phyloP scores from a whole-genome alignment of 805 yeast species.

The Kluyveromyces aestuarii region DNA sequence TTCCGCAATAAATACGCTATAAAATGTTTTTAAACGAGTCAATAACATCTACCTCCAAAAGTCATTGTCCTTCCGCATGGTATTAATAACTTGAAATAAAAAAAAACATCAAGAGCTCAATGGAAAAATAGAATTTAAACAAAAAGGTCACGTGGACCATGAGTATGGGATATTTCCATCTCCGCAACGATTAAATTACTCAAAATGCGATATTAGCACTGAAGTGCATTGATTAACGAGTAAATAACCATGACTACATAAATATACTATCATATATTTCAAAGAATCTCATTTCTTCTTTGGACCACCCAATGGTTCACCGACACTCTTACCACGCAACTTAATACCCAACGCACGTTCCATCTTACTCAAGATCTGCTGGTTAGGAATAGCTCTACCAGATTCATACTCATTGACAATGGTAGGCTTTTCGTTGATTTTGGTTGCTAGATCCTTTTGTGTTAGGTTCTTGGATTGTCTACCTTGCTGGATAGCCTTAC shows the following conservation, averaged over 20 bases:
- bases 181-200: too few relatives aligned
- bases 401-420: slow-evolving; percentile 95
- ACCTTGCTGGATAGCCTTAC: slow-evolving; percentile 76
- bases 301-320: slow-evolving; percentile 61
- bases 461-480: slow-evolving; percentile 83
- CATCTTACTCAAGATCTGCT: slow-evolving; percentile 83
- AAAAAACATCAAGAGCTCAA: too few relatives aligned
- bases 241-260: background rate
- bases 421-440: slow-evolving; percentile 91
- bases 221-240: too few relatives aligned
- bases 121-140: too few relatives aligned
- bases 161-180: too few relatives aligned
- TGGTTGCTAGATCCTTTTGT: slow-evolving; percentile 94
- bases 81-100: too few relatives aligned
- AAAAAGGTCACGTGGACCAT: too few relatives aligned
- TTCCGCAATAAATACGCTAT: too few relatives aligned
- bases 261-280: background rate
- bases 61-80: too few relatives aligned
- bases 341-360: slow-evolving; percentile 93
- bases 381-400: slow-evolving; percentile 94
- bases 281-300: slow-evolving; percentile 28
- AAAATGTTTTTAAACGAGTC: too few relatives aligned
- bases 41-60: too few relatives aligned
- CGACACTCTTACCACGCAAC: slow-evolving; percentile 92
- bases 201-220: too few relatives aligned